Percentiles rank a stretch among this genome's conserved stretches.
phyloP scores from a whole-genome alignment of 1,284 basidiomycete species.

The Blastosporella zonata region DNA sequence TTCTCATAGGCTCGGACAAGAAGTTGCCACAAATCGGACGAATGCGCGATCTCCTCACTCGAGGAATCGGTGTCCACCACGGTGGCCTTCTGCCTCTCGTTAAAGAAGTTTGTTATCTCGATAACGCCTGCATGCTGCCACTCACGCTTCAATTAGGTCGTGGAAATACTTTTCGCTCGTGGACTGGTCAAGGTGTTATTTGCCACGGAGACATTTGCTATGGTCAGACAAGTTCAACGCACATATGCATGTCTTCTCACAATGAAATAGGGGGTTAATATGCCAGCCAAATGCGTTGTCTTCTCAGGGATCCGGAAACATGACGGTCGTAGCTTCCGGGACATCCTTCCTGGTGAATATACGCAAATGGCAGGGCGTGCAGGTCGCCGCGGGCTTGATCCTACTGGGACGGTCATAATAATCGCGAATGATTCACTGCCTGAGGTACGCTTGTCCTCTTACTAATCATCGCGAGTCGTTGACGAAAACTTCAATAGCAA shows the following conservation, averaged over 20 bases:
- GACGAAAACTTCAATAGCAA: constrained; percentile 49
- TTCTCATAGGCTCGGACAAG: constrained; percentile 75
- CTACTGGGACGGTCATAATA: constrained; percentile 95
- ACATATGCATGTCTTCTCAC: constrained; percentile 5
- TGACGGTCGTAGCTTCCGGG: constrained; percentile 90
- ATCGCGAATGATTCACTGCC: constrained; percentile 84
- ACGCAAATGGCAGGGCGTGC: constrained; percentile 99
- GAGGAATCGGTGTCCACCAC: constrained; percentile 97
- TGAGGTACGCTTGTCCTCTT: constrained; percentile 50
- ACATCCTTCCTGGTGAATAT: constrained; percentile 88
- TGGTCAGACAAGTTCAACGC: constrained; percentile 56
- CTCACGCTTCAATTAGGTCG: constrained; percentile 56
- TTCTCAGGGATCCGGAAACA: constrained; percentile 97
- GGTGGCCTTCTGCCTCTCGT: constrained; percentile 96
- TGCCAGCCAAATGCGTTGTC: constrained; percentile 97
- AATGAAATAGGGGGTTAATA: constrained; percentile 87
- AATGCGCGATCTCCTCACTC: constrained; percentile 87
- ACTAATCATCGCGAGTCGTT: not conserved
- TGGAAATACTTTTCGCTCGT: constrained; percentile 94
- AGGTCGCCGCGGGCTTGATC: constrained; percentile 91
- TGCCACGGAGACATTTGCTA: constrained; percentile 99
- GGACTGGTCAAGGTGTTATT: constrained; percentile 97
- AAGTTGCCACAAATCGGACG: constrained; percentile 92
- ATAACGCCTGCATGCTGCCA: not conserved
- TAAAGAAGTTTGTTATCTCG: constrained; percentile 71